Evolutionary conservation across 2,329 filamentous ascomycete genomes (phyloP).

Genomic region (Westerdykella aurantiaca): DNA sequence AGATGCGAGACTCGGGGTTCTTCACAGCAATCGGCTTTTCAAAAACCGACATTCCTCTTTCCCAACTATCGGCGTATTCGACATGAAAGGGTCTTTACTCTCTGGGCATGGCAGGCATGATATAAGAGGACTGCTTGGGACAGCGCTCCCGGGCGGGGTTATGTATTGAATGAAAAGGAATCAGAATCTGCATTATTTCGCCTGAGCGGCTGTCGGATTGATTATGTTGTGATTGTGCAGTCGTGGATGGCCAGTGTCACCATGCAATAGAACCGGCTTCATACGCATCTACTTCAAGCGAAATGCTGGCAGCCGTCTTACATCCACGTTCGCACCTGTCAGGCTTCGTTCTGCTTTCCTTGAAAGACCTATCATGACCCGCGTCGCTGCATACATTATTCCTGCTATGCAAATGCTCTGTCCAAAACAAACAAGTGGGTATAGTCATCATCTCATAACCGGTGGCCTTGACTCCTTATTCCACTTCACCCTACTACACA

Average conservation of each 20-base stretch:
- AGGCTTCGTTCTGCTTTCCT: too few species aligned
- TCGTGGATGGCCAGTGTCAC: too few species aligned
- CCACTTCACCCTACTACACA: slow-evolving; percentile 87
- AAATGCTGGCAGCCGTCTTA: too few species aligned
- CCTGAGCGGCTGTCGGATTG: neutral
- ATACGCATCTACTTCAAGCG: too few species aligned
- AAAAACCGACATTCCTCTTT: slow-evolving; percentile 27
- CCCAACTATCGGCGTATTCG: slow-evolving; percentile 31
- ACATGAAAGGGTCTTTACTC: slow-evolving; percentile 26
- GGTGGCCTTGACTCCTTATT: slow-evolving; percentile 91
- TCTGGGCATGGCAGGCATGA: slow-evolving; percentile 30
- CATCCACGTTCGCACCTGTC: too few species aligned
- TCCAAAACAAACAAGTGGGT: too few species aligned
- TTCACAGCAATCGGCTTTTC: slow-evolving; percentile 19
- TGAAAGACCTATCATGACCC: too few species aligned
- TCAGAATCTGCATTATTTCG: slow-evolving; percentile 16
- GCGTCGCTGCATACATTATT: too few species aligned
- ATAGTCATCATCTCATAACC: slow-evolving; percentile 67
- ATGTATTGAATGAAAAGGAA: slow-evolving; percentile 35
- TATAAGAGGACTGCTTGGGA: slow-evolving; percentile 19
- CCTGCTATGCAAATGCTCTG: too few species aligned
- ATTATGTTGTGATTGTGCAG: neutral
- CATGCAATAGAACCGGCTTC: too few species aligned
- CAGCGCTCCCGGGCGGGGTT: slow-evolving; percentile 8
- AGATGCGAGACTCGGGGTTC: slow-evolving; percentile 21